These are phyloP conservation scores for Punica granatum DNA, from an alignment of 345 rosid species.

Conservation along the genomic window DNA sequence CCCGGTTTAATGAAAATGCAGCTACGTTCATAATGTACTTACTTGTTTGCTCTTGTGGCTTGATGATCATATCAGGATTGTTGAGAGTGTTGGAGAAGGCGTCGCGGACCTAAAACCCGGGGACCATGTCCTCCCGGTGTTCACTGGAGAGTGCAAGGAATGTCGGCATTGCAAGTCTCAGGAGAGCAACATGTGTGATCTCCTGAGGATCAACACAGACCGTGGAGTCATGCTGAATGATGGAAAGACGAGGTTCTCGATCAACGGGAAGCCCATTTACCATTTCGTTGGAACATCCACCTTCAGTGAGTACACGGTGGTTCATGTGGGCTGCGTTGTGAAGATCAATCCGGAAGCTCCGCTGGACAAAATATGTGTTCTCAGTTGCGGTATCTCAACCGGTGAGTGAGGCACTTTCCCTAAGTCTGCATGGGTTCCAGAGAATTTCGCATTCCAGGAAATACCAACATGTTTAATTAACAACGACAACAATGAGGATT, in stretches of 20 bases:
- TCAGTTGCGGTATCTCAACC: slow-evolving; percentile 42
- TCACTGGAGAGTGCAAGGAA: slow-evolving; percentile 32
- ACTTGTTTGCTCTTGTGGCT: neutral
- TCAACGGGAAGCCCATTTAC: slow-evolving; percentile 28
- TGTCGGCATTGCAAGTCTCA: slow-evolving; percentile 26
- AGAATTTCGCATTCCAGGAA: neutral
- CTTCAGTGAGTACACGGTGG: slow-evolving; percentile 34
- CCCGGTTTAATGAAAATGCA: too few relatives aligned
- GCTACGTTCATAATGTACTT: neutral
- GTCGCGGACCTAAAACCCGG: slow-evolving; percentile 20
- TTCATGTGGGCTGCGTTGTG: slow-evolving; percentile 31
- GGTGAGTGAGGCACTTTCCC: slow-evolving; percentile 13
- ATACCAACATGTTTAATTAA: neutral
- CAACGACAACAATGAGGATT: neutral
- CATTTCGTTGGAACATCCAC: slow-evolving; percentile 38
- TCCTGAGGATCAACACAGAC: slow-evolving; percentile 28
- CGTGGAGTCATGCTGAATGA: slow-evolving; percentile 29
- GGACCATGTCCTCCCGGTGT: slow-evolving; percentile 30
- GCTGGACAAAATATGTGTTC: slow-evolving; percentile 35
- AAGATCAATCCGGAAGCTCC: slow-evolving; percentile 48
- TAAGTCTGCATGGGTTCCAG: neutral
- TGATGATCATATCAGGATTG: slow-evolving; percentile 13
- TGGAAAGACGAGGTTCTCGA: slow-evolving; percentile 25
- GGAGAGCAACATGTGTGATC: slow-evolving; percentile 32
- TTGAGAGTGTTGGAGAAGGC: slow-evolving; percentile 31